Conservation (phyloP, 345 rosid genomes). For the Eucalyptus curtisii region DNA sequence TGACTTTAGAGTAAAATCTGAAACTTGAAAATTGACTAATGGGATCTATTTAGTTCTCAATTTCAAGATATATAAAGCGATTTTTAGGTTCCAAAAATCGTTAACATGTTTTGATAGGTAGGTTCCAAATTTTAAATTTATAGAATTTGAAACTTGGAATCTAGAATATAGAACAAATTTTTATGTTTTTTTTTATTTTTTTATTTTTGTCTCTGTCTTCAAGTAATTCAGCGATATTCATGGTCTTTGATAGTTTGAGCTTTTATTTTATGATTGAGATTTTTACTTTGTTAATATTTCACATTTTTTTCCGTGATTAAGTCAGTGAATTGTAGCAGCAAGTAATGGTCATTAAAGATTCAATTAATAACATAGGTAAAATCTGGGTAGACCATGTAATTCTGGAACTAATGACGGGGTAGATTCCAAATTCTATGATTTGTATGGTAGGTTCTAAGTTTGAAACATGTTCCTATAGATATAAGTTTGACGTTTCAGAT, state of each 20-base stretch:
- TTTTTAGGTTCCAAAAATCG: too few relatives aligned
- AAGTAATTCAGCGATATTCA: fast-evolving
- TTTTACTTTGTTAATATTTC: too few relatives aligned
- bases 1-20: fast-evolving
- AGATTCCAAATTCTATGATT: fast-evolving
- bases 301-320: too few relatives aligned
- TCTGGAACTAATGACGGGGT: fast-evolving
- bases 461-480: fast-evolving
- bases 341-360: fast-evolving
- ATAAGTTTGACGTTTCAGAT: fast-evolving
- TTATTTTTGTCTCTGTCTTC: too few relatives aligned
- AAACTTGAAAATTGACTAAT: fast-evolving
- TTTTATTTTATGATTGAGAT: not conserved
- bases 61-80: fast-evolving
- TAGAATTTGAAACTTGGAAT: too few relatives aligned
- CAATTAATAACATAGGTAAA: too few relatives aligned
- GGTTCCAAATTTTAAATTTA: too few relatives aligned
- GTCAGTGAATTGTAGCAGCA: fast-evolving
- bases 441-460: too few relatives aligned
- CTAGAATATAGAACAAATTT: too few relatives aligned
- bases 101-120: too few relatives aligned
- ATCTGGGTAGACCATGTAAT: fast-evolving
- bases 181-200: too few relatives aligned
- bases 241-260: too few relatives aligned
- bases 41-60: fast-evolving